Conservation (phyloP, 129 eudicot genomes). For the Erigeron canadensis region DNA sequence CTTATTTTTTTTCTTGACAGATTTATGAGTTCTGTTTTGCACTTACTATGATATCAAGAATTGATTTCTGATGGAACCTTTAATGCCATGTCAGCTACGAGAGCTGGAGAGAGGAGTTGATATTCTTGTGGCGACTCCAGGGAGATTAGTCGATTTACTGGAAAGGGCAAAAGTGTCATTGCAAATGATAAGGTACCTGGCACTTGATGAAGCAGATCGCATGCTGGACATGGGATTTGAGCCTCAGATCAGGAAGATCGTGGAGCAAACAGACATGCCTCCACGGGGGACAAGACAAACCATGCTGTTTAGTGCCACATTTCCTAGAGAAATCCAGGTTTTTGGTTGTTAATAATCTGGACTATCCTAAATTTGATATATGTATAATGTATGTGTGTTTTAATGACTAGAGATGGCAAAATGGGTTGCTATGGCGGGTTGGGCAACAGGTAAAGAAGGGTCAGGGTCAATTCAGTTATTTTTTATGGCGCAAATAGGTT, state of each 20-base stretch:
- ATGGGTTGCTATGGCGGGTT: too few species aligned
- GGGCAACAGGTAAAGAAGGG: too few species aligned
- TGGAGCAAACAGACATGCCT: slow-evolving; percentile 57
- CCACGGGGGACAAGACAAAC: slow-evolving; percentile 56
- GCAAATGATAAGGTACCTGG: slow-evolving; percentile 42
- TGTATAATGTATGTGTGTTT: too few species aligned
- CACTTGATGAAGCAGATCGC: slow-evolving; percentile 64
- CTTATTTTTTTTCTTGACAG: not conserved
- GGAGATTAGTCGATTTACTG: slow-evolving; percentile 54
- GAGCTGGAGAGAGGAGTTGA: slow-evolving; percentile 54
- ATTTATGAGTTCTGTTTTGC: not conserved
- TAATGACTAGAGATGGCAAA: too few species aligned
- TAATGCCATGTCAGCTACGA: slow-evolving; percentile 25
- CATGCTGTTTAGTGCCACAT: slow-evolving; percentile 68
- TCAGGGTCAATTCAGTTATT: too few species aligned
- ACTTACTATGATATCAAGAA: not conserved
- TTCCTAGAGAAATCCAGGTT: slow-evolving; percentile 63
- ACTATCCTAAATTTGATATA: not conserved
- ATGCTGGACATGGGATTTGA: slow-evolving; percentile 70
- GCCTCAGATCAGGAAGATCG: slow-evolving; percentile 58
- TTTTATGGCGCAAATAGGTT: too few species aligned
- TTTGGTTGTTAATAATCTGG: not conserved
- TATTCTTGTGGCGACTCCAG: slow-evolving; percentile 66
- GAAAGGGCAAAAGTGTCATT: slow-evolving; percentile 53
- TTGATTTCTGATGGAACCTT: slow-evolving; percentile 13